Percentiles rank a stretch among this genome's conserved stretches.
These are phyloP conservation scores for Ceratocystis variospora DNA, from an alignment of 2,329 filamentous ascomycete species.

Conservation along the genomic window DNA sequence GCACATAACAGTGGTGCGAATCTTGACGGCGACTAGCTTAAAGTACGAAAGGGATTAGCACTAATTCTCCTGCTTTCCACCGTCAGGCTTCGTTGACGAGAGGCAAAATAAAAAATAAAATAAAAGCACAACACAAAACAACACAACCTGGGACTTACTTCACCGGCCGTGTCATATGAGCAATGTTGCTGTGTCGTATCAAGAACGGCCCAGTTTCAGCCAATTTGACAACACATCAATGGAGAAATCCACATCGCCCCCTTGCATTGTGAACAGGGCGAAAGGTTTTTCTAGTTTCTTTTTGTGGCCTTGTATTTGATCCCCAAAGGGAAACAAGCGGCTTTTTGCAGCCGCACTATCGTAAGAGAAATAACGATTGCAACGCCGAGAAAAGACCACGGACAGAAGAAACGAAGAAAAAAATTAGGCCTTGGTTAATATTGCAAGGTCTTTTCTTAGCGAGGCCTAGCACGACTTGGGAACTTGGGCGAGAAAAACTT, in stretches of 20 bases:
- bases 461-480: not conserved
- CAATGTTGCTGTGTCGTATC: not conserved
- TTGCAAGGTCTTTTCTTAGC: not conserved
- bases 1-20: not conserved
- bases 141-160: not conserved
- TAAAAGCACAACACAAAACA: too few species aligned
- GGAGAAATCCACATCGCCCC: not conserved
- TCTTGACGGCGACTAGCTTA: not conserved
- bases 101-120: not conserved
- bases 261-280: not conserved
- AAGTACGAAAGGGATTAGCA: not conserved
- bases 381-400: not conserved
- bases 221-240: slow-evolving; percentile 7
- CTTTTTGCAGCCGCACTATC: slow-evolving; percentile 3
- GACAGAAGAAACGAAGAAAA: not conserved
- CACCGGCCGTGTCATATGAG: not conserved
- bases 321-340: slow-evolving; percentile 1
- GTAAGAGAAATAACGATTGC: not conserved
- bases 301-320: not conserved
- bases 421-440: not conserved
- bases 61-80: not conserved
- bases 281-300: not conserved
- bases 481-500: not conserved
- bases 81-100: not conserved
- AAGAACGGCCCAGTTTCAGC: slow-evolving; percentile 6